Evolutionary conservation across 1,139 yeast species (phyloP).

Genomic region (Suhomyces panamericanus): DNA sequence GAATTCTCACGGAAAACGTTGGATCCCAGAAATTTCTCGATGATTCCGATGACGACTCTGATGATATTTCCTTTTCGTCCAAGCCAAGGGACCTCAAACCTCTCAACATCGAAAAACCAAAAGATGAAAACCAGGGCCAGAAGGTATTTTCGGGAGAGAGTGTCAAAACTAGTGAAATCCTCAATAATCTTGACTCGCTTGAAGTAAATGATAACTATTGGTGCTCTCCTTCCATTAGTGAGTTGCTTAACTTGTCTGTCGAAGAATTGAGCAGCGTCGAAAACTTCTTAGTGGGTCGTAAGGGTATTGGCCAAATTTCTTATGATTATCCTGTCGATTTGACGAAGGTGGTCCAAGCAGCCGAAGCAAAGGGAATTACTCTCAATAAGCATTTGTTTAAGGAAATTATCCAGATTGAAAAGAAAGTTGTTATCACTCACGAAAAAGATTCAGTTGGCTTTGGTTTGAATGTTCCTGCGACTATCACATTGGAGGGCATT

Average conservation of each 20-base stretch:
- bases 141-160: slow-evolving; percentile 14
- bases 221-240: slow-evolving; percentile 71
- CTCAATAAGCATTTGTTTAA: slow-evolving; percentile 51
- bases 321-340: slow-evolving; percentile 75
- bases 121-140: slow-evolving; percentile 6
- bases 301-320: slow-evolving; percentile 72
- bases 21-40: slow-evolving; percentile 18
- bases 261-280: slow-evolving; percentile 59
- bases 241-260: slow-evolving; percentile 47
- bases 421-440: slow-evolving; percentile 64
- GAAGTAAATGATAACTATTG: slow-evolving; percentile 58
- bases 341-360: slow-evolving; percentile 29
- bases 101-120: slow-evolving; percentile 15
- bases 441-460: slow-evolving; percentile 70
- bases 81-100: slow-evolving; percentile 4
- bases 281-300: slow-evolving; percentile 75
- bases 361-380: slow-evolving; percentile 32
- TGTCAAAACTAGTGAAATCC: slow-evolving; percentile 10
- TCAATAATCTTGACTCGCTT: slow-evolving; percentile 10
- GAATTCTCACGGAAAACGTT: slow-evolving; percentile 25
- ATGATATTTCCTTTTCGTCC: slow-evolving; percentile 20
- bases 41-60: slow-evolving; percentile 23
- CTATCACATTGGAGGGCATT: slow-evolving; percentile 67
- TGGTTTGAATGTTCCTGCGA: slow-evolving; percentile 84
- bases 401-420: slow-evolving; percentile 55